phyloP scores from a whole-genome alignment of 495 filamentous ascomycete species.

The Trichoderma virens region DNA sequence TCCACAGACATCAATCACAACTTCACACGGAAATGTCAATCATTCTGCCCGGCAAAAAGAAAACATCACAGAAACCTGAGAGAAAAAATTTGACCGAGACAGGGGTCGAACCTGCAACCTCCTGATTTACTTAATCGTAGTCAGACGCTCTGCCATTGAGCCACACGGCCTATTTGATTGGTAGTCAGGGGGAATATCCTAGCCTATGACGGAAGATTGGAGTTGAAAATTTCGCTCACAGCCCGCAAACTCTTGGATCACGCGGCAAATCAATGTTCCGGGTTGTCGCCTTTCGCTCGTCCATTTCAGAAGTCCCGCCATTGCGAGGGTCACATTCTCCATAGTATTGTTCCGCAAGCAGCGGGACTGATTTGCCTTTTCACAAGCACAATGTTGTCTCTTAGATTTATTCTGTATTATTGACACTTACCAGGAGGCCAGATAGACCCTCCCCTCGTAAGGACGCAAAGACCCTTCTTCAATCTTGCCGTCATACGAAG shows the following conservation, averaged over 20 bases:
- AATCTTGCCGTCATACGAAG: neutral
- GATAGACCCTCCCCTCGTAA: neutral
- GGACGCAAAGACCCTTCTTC: neutral
- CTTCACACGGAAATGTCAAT: neutral
- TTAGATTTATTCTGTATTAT: neutral
- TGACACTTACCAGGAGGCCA: neutral
- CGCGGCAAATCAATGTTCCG: no score
- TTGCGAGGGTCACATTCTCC: no score
- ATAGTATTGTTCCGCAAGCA: no score
- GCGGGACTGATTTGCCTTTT: no score
- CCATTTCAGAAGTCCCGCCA: no score
- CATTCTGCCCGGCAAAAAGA: neutral
- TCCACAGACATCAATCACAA: neutral
- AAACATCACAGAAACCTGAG: neutral
- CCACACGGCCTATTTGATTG: constrained; percentile 5
- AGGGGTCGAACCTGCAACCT: constrained; percentile 9
- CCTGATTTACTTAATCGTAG: constrained; percentile 5
- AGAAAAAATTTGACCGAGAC: constrained; percentile 3
- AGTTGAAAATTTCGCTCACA: neutral
- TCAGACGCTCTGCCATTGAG: constrained; percentile 9
- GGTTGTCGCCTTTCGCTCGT: no score
- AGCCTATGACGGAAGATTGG: neutral
- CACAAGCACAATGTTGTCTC: no score
- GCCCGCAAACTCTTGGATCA: no score
- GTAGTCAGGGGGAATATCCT: neutral